A percentile compares a stretch with the other conserved stretches of the same genome.
Evolutionary conservation across 495 filamentous ascomycete species (phyloP).

Genomic region (Lasiosphaeris hirsuta): DNA sequence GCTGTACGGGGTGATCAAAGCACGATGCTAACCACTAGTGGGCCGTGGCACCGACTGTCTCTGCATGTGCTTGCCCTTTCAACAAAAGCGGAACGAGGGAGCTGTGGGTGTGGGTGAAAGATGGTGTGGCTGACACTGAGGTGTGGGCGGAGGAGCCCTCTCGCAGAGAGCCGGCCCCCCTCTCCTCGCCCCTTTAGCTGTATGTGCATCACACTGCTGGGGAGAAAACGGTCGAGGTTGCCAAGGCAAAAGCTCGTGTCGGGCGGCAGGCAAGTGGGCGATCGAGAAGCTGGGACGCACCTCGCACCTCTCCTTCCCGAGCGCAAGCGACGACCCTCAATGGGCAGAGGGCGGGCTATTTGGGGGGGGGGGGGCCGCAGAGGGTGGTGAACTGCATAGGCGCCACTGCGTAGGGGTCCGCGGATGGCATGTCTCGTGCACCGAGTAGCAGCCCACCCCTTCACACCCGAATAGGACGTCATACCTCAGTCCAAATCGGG

Average conservation of each 20-base stretch:
- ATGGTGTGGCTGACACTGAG: neutral
- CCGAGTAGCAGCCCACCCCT: neutral
- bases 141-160: neutral
- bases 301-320: neutral
- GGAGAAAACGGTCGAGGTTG: neutral
- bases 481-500: no score
- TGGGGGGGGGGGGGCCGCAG: neutral
- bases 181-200: neutral
- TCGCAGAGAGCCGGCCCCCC: neutral
- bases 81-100: no score
- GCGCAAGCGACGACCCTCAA: neutral
- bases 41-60: neutral
- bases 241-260: constrained; percentile 6
- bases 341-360: no score
- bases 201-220: neutral
- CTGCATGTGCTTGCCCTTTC: no score
- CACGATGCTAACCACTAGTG: neutral
- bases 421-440: constrained; percentile 4
- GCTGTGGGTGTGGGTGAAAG: neutral
- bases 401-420: constrained; percentile 2
- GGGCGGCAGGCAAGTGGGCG: neutral
- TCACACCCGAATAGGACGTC: no score
- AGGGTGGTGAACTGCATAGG: constrained; percentile 1
- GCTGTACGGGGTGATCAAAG: neutral
- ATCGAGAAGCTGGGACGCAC: neutral